Evolutionary conservation across 345 rosid species (phyloP), one percentile per base, ranked within the genome.

Genomic region (Citrus maxima): DNA sequence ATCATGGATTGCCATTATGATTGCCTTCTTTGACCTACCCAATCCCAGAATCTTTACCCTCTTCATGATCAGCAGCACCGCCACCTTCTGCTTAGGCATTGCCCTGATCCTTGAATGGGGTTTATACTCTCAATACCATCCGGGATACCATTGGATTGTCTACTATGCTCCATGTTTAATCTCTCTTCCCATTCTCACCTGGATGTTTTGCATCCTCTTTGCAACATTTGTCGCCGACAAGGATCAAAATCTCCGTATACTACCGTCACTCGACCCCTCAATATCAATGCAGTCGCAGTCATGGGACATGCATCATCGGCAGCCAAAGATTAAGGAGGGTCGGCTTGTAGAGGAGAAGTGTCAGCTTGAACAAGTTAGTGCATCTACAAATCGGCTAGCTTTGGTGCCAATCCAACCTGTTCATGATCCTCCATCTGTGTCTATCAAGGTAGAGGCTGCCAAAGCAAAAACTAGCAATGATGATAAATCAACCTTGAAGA

Each of bases 31-130:
- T 32, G 8, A 28, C 24, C 69, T 46, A 35, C 37, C 74, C 51
- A 80, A 80, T 46, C 78, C 69, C 34, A 74, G 78, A 67, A 80
- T 74, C 27, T 30, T 46, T 42, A 3, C 14, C n/a, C 68, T 70
- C 51, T 70, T 78, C 28, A 4, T 40, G 22, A 61, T 32, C 46
- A 30, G 75, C 61, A 70, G 80, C 34, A 32, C 35, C 14, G 75
- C 75, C 46, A 78, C 75, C 66, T 66, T 65, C 61, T 62, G 27
- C 70, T 59, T 79, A 35, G 78, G 78, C 35, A 38, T 40, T 67
- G 82, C 82, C 62, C 18, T 58, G 70, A 35, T 68, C 37, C 42
- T 69, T 16, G 42, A 60, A 68, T 74, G 82, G 78, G 4, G 42
- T 74, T 6, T 68, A 42, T 25, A 60, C 35, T 62, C 56, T 25